Conservation (phyloP, 768 basidiomycete species). For the Leccinellum rugosiceps region DNA sequence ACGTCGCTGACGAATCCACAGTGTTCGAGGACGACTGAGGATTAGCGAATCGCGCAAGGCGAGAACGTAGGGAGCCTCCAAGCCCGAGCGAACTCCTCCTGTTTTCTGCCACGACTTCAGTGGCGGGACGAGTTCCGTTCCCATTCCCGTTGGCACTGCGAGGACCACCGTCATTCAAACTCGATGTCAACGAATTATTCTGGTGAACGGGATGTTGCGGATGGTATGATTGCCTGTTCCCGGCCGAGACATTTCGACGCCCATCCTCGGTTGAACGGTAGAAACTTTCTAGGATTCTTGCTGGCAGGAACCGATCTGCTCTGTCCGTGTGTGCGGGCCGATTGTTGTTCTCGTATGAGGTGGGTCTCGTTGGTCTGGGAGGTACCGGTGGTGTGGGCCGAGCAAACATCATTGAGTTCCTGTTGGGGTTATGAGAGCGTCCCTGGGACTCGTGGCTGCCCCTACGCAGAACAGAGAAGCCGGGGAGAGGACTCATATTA, state of each 20-base stretch:
- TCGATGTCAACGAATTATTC: background rate
- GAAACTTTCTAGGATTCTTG: constrained; percentile 21
- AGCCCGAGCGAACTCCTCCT: constrained; percentile 19
- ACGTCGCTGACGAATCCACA: constrained; percentile 3
- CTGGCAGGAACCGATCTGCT: constrained; percentile 23
- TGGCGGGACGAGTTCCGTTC: constrained; percentile 10
- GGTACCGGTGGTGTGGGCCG: constrained; percentile 7
- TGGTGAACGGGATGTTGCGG: constrained; percentile 2
- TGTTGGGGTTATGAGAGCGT: constrained; percentile 10
- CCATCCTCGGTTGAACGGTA: constrained; percentile 24
- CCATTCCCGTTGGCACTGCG: constrained; percentile 2
- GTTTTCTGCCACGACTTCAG: constrained; percentile 11
- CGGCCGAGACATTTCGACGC: constrained; percentile 15
- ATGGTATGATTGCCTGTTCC: constrained; percentile 11
- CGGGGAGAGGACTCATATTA: constrained; percentile 14
- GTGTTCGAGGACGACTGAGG: constrained; percentile 13
- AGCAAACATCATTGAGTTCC: constrained; percentile 9
- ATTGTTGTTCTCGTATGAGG: constrained; percentile 14
- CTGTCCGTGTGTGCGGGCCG: constrained; percentile 13
- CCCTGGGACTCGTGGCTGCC: constrained; percentile 7
- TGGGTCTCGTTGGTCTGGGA: constrained; percentile 9
- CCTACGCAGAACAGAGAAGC: constrained; percentile 16
- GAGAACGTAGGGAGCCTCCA: constrained; percentile 27
- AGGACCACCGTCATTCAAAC: constrained; percentile 1
- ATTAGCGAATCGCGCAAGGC: constrained; percentile 23